Conservation (phyloP, 257 asterid genomes). For the Solanum medicagineum region DNA sequence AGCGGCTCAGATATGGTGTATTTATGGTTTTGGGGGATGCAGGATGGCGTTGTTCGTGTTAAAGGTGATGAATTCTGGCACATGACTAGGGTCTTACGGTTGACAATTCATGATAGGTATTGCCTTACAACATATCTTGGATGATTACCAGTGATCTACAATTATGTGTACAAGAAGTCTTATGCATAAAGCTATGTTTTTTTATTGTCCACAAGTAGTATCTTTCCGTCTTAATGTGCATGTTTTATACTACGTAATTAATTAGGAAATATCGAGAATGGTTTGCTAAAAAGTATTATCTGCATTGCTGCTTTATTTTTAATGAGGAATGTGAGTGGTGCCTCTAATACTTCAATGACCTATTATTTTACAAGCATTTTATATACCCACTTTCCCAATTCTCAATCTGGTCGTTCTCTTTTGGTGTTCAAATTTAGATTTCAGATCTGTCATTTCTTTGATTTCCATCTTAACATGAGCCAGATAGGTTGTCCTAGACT, state of each 20-base stretch:
- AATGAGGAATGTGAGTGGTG: background rate
- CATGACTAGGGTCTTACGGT: slow-evolving; percentile 78
- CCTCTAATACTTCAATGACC: background rate
- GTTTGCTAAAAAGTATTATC: background rate
- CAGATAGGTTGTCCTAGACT: background rate
- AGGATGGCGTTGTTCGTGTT: slow-evolving; percentile 78
- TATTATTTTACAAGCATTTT: background rate
- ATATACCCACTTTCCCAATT: background rate
- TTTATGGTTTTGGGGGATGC: slow-evolving; percentile 6
- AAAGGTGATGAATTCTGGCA: slow-evolving; percentile 96
- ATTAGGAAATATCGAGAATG: background rate
- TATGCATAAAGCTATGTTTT: background rate
- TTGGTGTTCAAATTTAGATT: background rate
- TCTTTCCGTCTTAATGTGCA: background rate
- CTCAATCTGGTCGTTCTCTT: background rate
- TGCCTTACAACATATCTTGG: background rate
- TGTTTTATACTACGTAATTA: background rate
- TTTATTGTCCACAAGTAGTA: background rate
- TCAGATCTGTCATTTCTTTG: background rate
- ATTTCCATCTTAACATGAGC: background rate
- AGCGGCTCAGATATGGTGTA: background rate
- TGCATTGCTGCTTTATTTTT: background rate
- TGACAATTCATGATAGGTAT: slow-evolving; percentile 70
- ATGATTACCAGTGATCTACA: background rate
- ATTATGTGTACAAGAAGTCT: background rate